Conservation (phyloP, 2,329 filamentous ascomycete genomes). For the Helotiales sp. region DNA sequence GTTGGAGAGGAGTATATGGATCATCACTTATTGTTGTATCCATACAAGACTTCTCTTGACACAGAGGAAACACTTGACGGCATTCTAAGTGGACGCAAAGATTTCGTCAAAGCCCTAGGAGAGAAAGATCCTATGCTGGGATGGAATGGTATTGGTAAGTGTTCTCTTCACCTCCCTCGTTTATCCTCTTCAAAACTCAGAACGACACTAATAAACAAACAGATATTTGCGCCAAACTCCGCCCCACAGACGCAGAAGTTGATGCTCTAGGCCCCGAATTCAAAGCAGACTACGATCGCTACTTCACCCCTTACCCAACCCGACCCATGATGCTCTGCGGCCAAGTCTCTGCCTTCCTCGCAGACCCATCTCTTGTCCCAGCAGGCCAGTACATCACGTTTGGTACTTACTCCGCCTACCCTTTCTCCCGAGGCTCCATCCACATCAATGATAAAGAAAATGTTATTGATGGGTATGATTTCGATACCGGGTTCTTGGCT, state of each 20-base stretch:
- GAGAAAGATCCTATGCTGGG: constrained; percentile 51
- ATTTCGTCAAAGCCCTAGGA: constrained; percentile 45
- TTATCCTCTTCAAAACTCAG: no score
- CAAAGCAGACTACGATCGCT: constrained; percentile 52
- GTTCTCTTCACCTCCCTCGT: no score
- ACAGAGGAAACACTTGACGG: constrained; percentile 54
- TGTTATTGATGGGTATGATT: constrained; percentile 48
- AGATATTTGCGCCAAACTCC: constrained; percentile 56
- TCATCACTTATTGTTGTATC: constrained; percentile 53
- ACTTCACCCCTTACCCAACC: constrained; percentile 44
- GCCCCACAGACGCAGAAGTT: constrained; percentile 56
- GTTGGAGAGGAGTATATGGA: constrained; percentile 57
- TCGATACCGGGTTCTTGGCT: constrained; percentile 58
- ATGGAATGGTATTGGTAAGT: constrained; percentile 51
- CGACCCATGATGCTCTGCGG: constrained; percentile 51
- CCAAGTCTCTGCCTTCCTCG: constrained; percentile 47
- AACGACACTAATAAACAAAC: background rate
- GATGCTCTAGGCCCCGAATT: constrained; percentile 51
- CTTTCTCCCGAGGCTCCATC: constrained; percentile 59
- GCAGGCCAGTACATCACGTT: constrained; percentile 52
- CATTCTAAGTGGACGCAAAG: constrained; percentile 48
- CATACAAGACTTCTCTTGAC: constrained; percentile 49
- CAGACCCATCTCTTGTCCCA: constrained; percentile 40
- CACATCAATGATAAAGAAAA: constrained; percentile 52
- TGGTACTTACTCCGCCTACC: constrained; percentile 57